Base-by-base conservation (phyloP, 345 rosid species). In the Eucalyptus sp. region DNA sequence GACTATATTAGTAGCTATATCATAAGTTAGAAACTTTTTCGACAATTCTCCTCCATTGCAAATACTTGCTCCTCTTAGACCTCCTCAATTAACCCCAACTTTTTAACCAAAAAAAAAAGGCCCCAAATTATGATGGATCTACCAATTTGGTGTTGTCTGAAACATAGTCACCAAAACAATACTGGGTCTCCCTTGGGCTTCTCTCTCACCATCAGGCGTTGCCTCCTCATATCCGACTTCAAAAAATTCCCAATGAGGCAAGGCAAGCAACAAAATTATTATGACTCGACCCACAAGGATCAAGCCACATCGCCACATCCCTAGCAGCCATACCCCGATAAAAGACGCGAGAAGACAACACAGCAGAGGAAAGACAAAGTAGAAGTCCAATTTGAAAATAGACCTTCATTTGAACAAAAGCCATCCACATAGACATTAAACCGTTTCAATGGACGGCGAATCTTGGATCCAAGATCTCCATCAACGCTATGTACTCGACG, bases 1-100 rank as follows among this genome's bases (percentile, higher is more conserved):
- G 0, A 51, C 17, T 51, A 0, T 7, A 18, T 18, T 52, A 0
- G 0, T 0, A 52, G 0, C 4, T 4, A 0, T 17, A 52, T 17
- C 7, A 17, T 52, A 52, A 0, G 24, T 52, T 52, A 7, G 7
- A 1, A 52, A 17, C 4, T 52, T 52, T 51, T 52, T 52, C 16
- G 2, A 52, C 56, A 7, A 52, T 52, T 17, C 0, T 17, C 56
- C 0, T 3, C 3, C 56, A 22, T 52, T 52, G 9, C 4, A 0
- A 52, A 52, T 52, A 52, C 56, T 17, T 7, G 22, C 56, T 17
- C 56, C 56, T 17, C 24, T 52, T 18, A 52, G 17, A 7, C 56
- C 56, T 51, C 56, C 56, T 52, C 24, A 43, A 43, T 43, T 43
- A 43, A 43, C 44, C 44, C 44, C 44, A 43, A 43, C 2, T 43